phyloP scores from a whole-genome alignment of 192 early-diverging fungal genomes.

The Coemansia asiatica region DNA sequence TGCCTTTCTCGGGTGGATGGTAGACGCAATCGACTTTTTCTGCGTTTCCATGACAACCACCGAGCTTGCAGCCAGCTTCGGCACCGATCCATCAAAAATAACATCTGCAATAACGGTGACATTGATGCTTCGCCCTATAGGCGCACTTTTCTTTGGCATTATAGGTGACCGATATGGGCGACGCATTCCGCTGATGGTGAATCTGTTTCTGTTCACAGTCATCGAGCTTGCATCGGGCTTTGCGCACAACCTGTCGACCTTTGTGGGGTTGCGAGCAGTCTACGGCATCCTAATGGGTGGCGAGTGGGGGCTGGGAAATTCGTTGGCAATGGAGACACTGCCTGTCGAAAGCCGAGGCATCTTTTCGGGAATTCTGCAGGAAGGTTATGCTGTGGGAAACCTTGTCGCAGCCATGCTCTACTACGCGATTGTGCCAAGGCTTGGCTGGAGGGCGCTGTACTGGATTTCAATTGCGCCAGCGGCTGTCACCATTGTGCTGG shows the following conservation, averaged over 20 bases:
- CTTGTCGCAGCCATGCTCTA: conserved; percentile 65
- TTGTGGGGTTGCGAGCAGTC: conserved; percentile 60
- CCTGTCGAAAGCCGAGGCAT: conserved; percentile 68
- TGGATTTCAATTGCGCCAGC: conserved; percentile 66
- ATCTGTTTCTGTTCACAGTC: conserved; percentile 63
- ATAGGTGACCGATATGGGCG: conserved; percentile 69
- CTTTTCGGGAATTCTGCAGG: conserved; percentile 74
- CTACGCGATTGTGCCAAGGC: conserved; percentile 55
- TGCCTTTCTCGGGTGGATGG: conserved; percentile 69
- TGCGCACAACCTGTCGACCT: conserved; percentile 59
- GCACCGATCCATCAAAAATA: conserved; percentile 56
- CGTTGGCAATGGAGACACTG: conserved; percentile 71
- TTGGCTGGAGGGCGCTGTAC: conserved; percentile 71
- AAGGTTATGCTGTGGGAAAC: conserved; percentile 71
- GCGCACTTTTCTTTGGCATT: conserved; percentile 71
- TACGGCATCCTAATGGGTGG: conserved; percentile 72
- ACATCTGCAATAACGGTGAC: conserved; percentile 69
- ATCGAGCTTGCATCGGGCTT: conserved; percentile 70
- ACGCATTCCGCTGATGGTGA: conserved; percentile 65
- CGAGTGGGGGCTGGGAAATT: conserved; percentile 71
- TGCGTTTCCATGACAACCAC: conserved; percentile 60
- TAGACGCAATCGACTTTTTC: conserved; percentile 74
- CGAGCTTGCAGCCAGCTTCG: conserved; percentile 60
- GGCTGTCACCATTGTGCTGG: conserved; percentile 59
- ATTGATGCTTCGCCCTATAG: conserved; percentile 69